Conservation (phyloP, 768 basidiomycete species). For the Saitozyma podzolica region DNA sequence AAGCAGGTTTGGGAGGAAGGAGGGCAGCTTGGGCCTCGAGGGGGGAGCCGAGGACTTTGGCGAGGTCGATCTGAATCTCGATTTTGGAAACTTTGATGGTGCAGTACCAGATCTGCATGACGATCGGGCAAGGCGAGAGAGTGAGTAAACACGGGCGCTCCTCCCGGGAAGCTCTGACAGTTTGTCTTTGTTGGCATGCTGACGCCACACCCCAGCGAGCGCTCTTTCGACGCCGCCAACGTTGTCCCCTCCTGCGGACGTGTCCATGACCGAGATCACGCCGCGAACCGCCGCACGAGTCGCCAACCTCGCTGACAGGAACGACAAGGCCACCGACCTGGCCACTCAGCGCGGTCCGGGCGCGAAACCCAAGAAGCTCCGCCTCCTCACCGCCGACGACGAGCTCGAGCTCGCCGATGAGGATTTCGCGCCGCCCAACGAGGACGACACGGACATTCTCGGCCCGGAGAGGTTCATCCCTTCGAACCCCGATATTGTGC, state of each 20-base stretch:
- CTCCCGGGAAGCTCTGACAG: background rate
- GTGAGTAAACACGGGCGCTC: slow-evolving; percentile 40
- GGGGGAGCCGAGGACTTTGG: slow-evolving; percentile 8
- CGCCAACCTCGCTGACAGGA: slow-evolving; percentile 45
- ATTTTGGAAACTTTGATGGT: slow-evolving; percentile 9
- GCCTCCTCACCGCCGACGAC: slow-evolving; percentile 64
- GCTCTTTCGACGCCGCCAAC: slow-evolving; percentile 77
- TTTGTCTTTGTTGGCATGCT: background rate
- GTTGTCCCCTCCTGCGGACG: slow-evolving; percentile 45
- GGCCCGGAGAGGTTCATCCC: slow-evolving; percentile 78
- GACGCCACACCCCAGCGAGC: slow-evolving; percentile 59
- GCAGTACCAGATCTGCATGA: slow-evolving; percentile 60
- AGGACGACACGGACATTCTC: slow-evolving; percentile 63
- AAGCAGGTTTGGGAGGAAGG: slow-evolving; percentile 11
- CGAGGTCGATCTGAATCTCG: slow-evolving; percentile 20
- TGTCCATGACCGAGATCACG: slow-evolving; percentile 43
- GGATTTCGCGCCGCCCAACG: slow-evolving; percentile 60
- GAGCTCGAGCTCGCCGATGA: slow-evolving; percentile 73
- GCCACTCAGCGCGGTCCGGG: slow-evolving; percentile 49
- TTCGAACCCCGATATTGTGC: slow-evolving; percentile 77
- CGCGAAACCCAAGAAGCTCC: slow-evolving; percentile 64
- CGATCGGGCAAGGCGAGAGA: slow-evolving; percentile 61
- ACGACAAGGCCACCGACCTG: slow-evolving; percentile 50
- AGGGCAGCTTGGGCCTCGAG: slow-evolving; percentile 10
- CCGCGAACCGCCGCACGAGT: slow-evolving; percentile 58